These are phyloP conservation scores for Plasmodium fragile DNA, from an alignment of 169 alveolate species.

Conservation along the genomic window DNA sequence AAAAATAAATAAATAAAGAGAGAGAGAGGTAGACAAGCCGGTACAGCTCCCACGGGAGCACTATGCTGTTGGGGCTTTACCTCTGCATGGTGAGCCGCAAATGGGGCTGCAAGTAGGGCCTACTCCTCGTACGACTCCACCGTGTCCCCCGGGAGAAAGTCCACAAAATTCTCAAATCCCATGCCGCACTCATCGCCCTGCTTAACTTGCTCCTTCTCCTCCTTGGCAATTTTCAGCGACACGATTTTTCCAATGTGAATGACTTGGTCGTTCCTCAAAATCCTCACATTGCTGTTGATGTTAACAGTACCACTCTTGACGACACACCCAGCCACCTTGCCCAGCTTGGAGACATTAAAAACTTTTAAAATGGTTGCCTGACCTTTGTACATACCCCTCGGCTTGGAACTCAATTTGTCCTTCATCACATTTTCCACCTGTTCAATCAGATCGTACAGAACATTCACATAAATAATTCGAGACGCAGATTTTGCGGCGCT, in stretches of 20 bases:
- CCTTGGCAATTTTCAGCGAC: constrained; percentile 51
- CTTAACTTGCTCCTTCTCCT: constrained; percentile 39
- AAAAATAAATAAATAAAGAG: too few relatives aligned
- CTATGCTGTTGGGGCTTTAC: background rate
- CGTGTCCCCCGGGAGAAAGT: constrained; percentile 23
- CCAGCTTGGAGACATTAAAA: constrained; percentile 42
- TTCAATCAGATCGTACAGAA: constrained; percentile 30
- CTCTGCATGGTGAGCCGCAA: background rate
- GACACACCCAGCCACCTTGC: constrained; percentile 66
- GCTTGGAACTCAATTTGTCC: constrained; percentile 48
- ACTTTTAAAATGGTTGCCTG: constrained; percentile 45
- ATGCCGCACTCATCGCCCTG: constrained; percentile 67
- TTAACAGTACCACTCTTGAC: constrained; percentile 43
- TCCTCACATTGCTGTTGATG: constrained; percentile 44
- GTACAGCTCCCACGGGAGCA: background rate
- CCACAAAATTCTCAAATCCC: constrained; percentile 43
- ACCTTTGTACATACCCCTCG: constrained; percentile 38
- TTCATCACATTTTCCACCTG: constrained; percentile 20
- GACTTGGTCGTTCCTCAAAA: constrained; percentile 30
- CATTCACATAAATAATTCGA: constrained; percentile 31
- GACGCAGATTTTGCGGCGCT: background rate
- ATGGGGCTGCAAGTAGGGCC: too few relatives aligned
- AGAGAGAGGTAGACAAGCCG: background rate
- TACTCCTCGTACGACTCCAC: constrained; percentile 70
- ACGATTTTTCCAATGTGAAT: constrained; percentile 30